Conservation (phyloP, 305 asterid genomes). For the Fraxinus albicans region DNA sequence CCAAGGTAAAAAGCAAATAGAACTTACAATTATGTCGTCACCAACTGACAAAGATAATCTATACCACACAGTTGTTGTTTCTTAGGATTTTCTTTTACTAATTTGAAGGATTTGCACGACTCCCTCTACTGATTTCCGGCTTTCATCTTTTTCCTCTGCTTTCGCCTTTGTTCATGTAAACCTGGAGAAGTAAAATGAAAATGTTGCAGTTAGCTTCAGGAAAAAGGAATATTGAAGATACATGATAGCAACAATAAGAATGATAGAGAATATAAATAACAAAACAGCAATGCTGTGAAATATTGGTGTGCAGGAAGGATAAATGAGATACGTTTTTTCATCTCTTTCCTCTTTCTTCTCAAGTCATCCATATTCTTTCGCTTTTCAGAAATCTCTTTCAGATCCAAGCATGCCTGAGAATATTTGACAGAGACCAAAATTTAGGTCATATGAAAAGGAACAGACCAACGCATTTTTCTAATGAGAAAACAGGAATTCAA, state of each 20-base stretch:
- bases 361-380: slow-evolving; percentile 54
- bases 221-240: background rate
- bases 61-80: background rate
- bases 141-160: slow-evolving; percentile 58
- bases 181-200: slow-evolving; percentile 42
- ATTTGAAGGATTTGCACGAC: background rate
- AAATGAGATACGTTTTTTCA: slow-evolving; percentile 66
- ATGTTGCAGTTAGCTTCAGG: background rate
- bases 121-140: slow-evolving; percentile 33
- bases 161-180: slow-evolving; percentile 77
- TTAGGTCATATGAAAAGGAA: background rate
- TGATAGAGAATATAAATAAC: background rate
- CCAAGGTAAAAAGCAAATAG: background rate
- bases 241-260: background rate
- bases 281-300: background rate
- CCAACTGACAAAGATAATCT: background rate
- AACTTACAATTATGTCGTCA: background rate
- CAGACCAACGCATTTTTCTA: background rate
- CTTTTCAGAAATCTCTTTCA: slow-evolving; percentile 68
- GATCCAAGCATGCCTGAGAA: slow-evolving; percentile 60
- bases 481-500: background rate
- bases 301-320: slow-evolving; percentile 8
- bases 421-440: background rate
- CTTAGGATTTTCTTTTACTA: background rate
- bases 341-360: slow-evolving; percentile 82